Evolutionary conservation across 805 yeast genomes (phyloP).

Genomic region (Nakazawaea pomicola): DNA sequence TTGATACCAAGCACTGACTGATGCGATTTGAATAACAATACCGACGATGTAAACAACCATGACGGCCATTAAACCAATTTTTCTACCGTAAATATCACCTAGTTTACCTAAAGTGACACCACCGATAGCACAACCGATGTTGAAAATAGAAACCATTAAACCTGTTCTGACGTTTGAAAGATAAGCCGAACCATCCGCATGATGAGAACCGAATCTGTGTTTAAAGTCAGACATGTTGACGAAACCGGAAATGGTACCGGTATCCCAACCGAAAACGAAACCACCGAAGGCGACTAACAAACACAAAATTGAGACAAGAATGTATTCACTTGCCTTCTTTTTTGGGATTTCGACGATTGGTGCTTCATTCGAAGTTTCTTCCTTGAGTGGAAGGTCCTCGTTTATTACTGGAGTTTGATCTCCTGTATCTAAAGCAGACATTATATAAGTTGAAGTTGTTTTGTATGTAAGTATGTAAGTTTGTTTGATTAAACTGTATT

Average conservation of each 20-base stretch:
- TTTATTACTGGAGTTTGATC: slow-evolving; percentile 11
- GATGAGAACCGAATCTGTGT: slow-evolving; percentile 43
- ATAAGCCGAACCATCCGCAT: slow-evolving; percentile 33
- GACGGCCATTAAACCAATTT: slow-evolving; percentile 46
- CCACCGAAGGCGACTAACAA: slow-evolving; percentile 70
- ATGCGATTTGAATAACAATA: slow-evolving; percentile 53
- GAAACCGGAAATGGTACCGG: slow-evolving; percentile 73
- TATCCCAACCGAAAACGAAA: slow-evolving; percentile 73
- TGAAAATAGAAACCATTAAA: slow-evolving; percentile 64
- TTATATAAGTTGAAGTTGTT: neutral
- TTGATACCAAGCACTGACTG: slow-evolving; percentile 55
- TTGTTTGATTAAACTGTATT: neutral
- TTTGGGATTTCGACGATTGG: slow-evolving; percentile 17
- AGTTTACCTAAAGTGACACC: slow-evolving; percentile 53
- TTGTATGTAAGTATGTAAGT: neutral
- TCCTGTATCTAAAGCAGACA: slow-evolving; percentile 8
- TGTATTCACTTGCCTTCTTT: slow-evolving; percentile 20
- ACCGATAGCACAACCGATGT: slow-evolving; percentile 71
- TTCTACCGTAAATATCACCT: slow-evolving; percentile 60
- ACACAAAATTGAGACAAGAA: slow-evolving; percentile 33
- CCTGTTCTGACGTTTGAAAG: slow-evolving; percentile 53
- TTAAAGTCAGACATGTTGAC: slow-evolving; percentile 58
- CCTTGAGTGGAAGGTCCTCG: slow-evolving; percentile 8
- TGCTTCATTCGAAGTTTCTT: neutral
- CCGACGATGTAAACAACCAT: slow-evolving; percentile 58